Conservation (phyloP, 192 early-diverging fungal genomes). For the Kickxella alabastrina region DNA sequence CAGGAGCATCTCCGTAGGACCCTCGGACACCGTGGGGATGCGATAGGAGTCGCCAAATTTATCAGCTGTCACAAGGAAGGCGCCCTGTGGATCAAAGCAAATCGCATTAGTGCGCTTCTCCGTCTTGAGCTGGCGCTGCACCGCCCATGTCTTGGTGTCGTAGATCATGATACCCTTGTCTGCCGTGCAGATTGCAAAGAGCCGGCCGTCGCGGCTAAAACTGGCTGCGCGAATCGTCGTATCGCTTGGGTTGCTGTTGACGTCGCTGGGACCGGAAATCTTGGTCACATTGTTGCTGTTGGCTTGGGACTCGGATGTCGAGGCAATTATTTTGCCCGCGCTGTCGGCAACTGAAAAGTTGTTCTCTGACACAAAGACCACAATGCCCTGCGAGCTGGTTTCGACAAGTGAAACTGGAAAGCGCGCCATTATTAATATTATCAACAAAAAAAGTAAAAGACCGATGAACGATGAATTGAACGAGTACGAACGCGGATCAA, state of each 20-base stretch:
- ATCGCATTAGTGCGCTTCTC: constrained; percentile 76
- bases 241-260: no score
- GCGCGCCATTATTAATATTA: constrained; percentile 13
- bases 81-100: constrained; percentile 61
- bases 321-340: constrained; percentile 26
- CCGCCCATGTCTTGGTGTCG: constrained; percentile 55
- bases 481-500: no score
- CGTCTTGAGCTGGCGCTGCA: constrained; percentile 42
- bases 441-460: constrained; percentile 3
- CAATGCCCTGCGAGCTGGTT: constrained; percentile 20
- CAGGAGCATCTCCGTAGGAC: constrained; percentile 54
- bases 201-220: constrained; percentile 56
- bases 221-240: constrained; percentile 50
- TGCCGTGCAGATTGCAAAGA: constrained; percentile 60
- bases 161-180: constrained; percentile 70
- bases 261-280: no score
- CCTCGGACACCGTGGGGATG: background rate
- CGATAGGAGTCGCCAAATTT: constrained; percentile 93
- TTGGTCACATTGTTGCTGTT: no score
- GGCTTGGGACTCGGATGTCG: constrained; percentile 5
- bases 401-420: constrained; percentile 28
- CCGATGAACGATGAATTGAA: background rate
- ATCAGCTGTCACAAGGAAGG: constrained; percentile 72
- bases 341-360: constrained; percentile 29
- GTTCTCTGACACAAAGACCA: constrained; percentile 20